phyloP scores from a whole-genome alignment of 2,329 filamentous ascomycete species.

The Fusarium bactridioides region DNA sequence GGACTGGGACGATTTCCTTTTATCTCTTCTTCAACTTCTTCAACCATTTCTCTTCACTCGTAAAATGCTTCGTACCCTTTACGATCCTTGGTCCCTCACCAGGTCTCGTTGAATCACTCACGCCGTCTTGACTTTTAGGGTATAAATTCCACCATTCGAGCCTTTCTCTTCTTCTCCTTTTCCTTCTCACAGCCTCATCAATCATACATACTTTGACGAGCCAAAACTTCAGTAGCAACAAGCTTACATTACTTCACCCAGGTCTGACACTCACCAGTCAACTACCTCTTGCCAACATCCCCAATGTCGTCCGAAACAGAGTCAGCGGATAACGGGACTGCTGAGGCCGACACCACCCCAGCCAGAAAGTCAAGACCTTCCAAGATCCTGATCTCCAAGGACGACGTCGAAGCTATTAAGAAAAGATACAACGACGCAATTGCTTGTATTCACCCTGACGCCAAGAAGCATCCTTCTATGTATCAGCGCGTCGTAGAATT shows the following conservation, averaged over 20 bases:
- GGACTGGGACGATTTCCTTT: background rate
- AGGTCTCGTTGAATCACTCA: background rate
- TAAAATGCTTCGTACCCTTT: background rate
- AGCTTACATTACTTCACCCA: background rate
- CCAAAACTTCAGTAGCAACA: background rate
- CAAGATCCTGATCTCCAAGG: background rate
- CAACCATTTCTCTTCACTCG: fast-evolving
- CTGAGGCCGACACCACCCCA: background rate
- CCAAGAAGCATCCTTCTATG: background rate
- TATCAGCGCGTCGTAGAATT: background rate
- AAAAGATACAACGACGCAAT: background rate
- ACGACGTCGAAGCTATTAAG: background rate
- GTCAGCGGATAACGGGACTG: background rate
- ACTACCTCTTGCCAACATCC: too few species aligned
- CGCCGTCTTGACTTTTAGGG: background rate
- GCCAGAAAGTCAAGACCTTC: background rate
- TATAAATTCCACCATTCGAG: background rate
- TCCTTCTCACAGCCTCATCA: background rate
- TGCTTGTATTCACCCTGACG: background rate
- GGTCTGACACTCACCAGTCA: background rate
- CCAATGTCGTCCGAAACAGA: background rate
- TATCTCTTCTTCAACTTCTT: background rate
- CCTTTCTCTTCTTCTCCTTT: background rate
- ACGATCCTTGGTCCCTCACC: too few species aligned
- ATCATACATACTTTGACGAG: background rate